These are phyloP conservation scores for Chlorella variabilis DNA, from an alignment of 163 green algal species.

Conservation along the genomic window DNA sequence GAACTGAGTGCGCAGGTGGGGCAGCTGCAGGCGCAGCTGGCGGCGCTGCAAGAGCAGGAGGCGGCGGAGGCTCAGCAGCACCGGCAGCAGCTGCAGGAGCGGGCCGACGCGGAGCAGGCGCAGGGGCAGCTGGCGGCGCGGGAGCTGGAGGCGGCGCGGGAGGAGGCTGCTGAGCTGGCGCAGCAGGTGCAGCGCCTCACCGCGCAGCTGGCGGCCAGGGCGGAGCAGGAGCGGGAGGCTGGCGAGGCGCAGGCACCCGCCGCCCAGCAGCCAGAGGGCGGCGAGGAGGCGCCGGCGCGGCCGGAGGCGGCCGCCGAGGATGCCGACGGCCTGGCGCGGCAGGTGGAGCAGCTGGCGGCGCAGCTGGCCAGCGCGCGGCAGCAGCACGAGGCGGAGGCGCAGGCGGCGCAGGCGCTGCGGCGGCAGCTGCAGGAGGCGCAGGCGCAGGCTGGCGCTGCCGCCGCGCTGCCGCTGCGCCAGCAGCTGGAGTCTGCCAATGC, in stretches of 20 bases:
- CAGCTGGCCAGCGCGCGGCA: background rate
- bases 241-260: too few relatives aligned
- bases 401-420: background rate
- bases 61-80: background rate
- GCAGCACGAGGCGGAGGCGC: background rate
- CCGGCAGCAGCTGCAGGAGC: background rate
- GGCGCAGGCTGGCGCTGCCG: background rate
- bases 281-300: background rate
- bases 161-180: background rate
- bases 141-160: background rate
- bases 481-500: slow-evolving; percentile 24
- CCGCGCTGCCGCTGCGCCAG: background rate
- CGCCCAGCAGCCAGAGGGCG: too few relatives aligned
- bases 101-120: background rate
- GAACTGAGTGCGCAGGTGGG: background rate
- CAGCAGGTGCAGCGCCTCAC: background rate
- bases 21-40: background rate
- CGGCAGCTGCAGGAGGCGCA: background rate
- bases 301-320: background rate
- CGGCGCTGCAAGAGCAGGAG: background rate
- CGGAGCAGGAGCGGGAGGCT: background rate
- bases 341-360: background rate
- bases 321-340: background rate
- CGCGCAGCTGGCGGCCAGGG: background rate
- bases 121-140: background rate